These are phyloP conservation scores for Leishmania lainsoni DNA, from an alignment of 208 protist species.

Conservation along the genomic window DNA sequence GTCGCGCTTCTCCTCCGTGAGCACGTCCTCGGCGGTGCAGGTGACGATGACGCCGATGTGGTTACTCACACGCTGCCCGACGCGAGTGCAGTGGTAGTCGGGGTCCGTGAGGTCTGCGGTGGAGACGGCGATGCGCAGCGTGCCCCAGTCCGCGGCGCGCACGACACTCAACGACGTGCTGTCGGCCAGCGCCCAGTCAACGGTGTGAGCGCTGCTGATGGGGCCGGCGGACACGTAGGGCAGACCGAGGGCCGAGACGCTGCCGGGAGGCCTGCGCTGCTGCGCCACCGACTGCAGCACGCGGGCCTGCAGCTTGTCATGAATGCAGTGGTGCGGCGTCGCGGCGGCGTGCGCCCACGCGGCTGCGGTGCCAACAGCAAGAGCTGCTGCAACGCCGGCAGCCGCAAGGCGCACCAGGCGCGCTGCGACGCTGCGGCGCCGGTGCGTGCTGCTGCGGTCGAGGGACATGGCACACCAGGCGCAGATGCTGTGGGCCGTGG, in stretches of 20 bases:
- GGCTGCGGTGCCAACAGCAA: too few relatives aligned
- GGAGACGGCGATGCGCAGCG: conserved; percentile 47
- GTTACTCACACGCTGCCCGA: conserved; percentile 17
- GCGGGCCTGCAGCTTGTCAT: neutral
- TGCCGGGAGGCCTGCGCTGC: neutral
- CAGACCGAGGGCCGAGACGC: conserved; percentile 4
- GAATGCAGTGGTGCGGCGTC: conserved; percentile 15
- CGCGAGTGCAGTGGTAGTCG: conserved; percentile 41
- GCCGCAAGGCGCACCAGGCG: too few relatives aligned
- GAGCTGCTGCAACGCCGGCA: too few relatives aligned
- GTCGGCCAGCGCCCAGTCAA: too few relatives aligned
- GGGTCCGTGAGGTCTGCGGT: conserved; percentile 33
- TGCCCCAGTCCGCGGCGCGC: conserved; percentile 16
- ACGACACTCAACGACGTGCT: neutral
- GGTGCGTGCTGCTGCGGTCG: too few relatives aligned
- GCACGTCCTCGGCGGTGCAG: too few relatives aligned
- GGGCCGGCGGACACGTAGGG: too few relatives aligned
- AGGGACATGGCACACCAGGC: neutral
- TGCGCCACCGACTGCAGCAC: conserved; percentile 8
- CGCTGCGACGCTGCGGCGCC: neutral
- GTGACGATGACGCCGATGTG: conserved; percentile 13
- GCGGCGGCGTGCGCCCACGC: conserved; percentile 1
- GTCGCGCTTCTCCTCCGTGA: too few relatives aligned
- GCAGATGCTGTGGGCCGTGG: too few relatives aligned
- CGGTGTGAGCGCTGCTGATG: neutral